Evolutionary conservation across 2,329 filamentous ascomycete genomes (phyloP), one percentile per base, ranked within the genome.

Genomic region (Tolypocladium nubicola): DNA sequence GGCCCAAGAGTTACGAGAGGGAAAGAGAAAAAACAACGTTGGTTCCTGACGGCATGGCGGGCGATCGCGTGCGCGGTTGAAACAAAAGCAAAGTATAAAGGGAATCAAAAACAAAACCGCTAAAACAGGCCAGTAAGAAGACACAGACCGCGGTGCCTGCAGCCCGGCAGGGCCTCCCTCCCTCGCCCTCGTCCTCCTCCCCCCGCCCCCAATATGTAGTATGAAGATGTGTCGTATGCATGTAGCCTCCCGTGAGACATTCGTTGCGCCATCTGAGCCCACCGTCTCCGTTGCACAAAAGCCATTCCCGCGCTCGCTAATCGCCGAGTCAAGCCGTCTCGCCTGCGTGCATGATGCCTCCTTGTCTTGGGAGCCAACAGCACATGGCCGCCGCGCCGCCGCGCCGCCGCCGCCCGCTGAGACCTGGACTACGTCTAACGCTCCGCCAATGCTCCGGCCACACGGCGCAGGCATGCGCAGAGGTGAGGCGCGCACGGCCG

Each of bases 271-370:
- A 53, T 53, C 52, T 53, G n/a, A 47, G 38, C 49, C 37, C 11
- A 16, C 19, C 26, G 35, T 41, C 39, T 14, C 35, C 9, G 52
- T 54, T 23, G 52, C 52, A 54, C 52, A 38, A 23, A 54, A 53
- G 50, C 57, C 54, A 52, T 52, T 47, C 37, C 57, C 57, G 52
- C 50, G 23, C 57, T 58, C 57, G 57, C 57, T 52, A 58, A 58
- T 58, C 54, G 57, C 57, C 57, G 57, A 54, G 54, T 54, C 57
- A 45, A 56, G 21, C 30, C 53, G 53, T 21, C 47, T 58, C 57
- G 54, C 54, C 45, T 53, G 54, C 54, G n/a, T 53, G 54, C 54
- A 58, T 54, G 33, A 49, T 39, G 40, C 39, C 33, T 21, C 30
- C 30, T 14, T n/a, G 19, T 13, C 30, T n/a, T 19, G 9, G 26